Conservation (phyloP, 164 flowering plant species). For the Aristolochia fimbriata region DNA sequence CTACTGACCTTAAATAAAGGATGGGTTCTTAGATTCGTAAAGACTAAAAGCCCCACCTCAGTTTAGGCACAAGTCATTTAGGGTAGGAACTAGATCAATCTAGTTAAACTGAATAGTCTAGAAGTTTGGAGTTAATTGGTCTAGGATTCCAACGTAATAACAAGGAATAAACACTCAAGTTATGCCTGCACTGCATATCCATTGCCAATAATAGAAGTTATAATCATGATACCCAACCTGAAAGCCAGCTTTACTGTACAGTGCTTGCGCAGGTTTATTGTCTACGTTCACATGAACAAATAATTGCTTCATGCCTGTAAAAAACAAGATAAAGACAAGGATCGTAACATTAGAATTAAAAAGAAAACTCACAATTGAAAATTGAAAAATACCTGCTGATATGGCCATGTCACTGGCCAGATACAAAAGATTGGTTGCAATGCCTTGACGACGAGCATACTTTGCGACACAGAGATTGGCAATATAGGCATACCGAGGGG, state of each 20-base stretch:
- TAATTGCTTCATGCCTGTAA: slow-evolving; percentile 45
- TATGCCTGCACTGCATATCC: not conserved
- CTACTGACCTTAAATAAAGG: too few species aligned
- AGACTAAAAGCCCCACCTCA: too few species aligned
- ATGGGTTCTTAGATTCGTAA: too few species aligned
- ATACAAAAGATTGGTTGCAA: slow-evolving; percentile 49
- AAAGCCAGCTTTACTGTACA: slow-evolving; percentile 49
- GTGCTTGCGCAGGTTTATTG: slow-evolving; percentile 47
- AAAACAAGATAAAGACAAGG: not conserved
- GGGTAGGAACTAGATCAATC: too few species aligned
- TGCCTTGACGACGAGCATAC: slow-evolving; percentile 57
- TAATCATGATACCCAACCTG: slow-evolving; percentile 24
- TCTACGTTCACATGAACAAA: slow-evolving; percentile 60
- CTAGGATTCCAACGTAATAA: not conserved
- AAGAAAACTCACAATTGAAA: too few species aligned
- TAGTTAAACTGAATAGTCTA: too few species aligned
- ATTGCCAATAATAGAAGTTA: not conserved
- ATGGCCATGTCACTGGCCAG: slow-evolving; percentile 46
- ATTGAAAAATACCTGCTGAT: slow-evolving; percentile 24
- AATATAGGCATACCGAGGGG: slow-evolving; percentile 51
- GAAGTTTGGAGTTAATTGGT: too few species aligned
- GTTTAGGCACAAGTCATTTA: too few species aligned
- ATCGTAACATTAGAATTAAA: too few species aligned
- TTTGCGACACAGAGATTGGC: slow-evolving; percentile 56
- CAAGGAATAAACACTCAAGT: not conserved